These are phyloP conservation scores for Cryptococcus floricola DNA, from an alignment of 1,284 basidiomycete genomes.

Conservation along the genomic window DNA sequence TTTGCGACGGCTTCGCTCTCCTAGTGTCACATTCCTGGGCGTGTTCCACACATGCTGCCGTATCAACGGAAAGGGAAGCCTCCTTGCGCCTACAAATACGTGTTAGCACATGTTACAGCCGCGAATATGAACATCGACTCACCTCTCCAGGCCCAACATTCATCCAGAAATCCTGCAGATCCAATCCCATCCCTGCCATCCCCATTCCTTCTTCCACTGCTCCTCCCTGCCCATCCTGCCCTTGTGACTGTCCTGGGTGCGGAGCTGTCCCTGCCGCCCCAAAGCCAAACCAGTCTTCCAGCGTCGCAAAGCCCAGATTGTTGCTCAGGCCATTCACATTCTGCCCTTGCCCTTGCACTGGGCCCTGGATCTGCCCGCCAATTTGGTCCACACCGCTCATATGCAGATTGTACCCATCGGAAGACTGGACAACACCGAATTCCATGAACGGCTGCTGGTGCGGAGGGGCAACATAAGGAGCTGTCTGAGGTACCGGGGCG, in stretches of 20 bases:
- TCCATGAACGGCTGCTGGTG: conserved; percentile 34
- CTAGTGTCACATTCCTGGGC: too few relatives aligned
- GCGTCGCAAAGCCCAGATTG: conserved; percentile 35
- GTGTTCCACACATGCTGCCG: neutral
- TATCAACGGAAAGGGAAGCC: conserved; percentile 35
- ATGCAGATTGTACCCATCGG: conserved; percentile 5
- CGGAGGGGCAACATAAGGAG: conserved; percentile 22
- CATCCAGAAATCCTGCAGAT: conserved; percentile 39
- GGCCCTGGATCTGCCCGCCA: neutral
- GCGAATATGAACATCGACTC: conserved; percentile 5
- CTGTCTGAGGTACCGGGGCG: neutral
- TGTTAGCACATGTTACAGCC: neutral
- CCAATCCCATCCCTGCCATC: conserved; percentile 24
- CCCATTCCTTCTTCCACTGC: conserved; percentile 6
- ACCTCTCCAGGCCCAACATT: conserved; percentile 41
- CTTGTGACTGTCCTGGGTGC: neutral
- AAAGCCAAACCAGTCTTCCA: conserved; percentile 41
- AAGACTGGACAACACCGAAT: conserved; percentile 6
- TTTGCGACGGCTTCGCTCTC: too few relatives aligned
- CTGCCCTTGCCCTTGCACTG: neutral
- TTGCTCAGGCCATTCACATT: conserved; percentile 1
- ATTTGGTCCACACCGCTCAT: neutral
- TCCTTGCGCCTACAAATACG: conserved; percentile 27
- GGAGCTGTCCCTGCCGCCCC: conserved; percentile 1
- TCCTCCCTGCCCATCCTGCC: conserved; percentile 16